phyloP scores from a whole-genome alignment of 805 yeast species.

The Candida caryicola region DNA sequence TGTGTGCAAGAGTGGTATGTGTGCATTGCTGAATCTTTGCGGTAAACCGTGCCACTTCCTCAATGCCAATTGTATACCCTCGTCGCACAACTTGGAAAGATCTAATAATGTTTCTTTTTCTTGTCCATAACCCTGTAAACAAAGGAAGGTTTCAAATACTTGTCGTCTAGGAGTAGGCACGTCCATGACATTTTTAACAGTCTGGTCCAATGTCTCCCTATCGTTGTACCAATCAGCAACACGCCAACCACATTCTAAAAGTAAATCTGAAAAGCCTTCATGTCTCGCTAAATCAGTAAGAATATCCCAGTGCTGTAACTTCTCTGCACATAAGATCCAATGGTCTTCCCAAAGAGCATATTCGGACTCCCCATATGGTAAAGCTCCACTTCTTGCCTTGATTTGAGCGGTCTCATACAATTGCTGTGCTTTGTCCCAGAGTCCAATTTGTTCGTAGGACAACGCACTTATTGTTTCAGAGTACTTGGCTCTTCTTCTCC shows the following conservation, averaged over 20 bases:
- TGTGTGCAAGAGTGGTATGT: constrained; percentile 83
- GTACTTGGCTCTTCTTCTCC: constrained; percentile 96
- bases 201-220: constrained; percentile 88
- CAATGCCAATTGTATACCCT: constrained; percentile 89
- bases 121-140: constrained; percentile 90
- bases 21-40: constrained; percentile 72
- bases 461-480: constrained; percentile 89
- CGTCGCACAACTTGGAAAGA: constrained; percentile 84
- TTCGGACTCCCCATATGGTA: constrained; percentile 94
- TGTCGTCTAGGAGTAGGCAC: constrained; percentile 98
- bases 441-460: constrained; percentile 90
- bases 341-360: constrained; percentile 97
- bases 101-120: constrained; percentile 84
- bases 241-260: constrained; percentile 99
- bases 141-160: constrained; percentile 89
- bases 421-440: constrained; percentile 93
- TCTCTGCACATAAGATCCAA: constrained; percentile 97
- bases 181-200: constrained; percentile 95
- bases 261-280: constrained; percentile 92
- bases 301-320: constrained; percentile 96
- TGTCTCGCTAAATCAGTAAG: constrained; percentile 94
- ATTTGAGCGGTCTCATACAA: constrained; percentile 95
- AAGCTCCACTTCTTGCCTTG: constrained; percentile 89
- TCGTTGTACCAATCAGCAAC: constrained; percentile 98
- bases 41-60: constrained; percentile 94